These are phyloP conservation scores for Eleusine indica DNA, from an alignment of 176 grass and related monocot genomes.

Conservation along the genomic window DNA sequence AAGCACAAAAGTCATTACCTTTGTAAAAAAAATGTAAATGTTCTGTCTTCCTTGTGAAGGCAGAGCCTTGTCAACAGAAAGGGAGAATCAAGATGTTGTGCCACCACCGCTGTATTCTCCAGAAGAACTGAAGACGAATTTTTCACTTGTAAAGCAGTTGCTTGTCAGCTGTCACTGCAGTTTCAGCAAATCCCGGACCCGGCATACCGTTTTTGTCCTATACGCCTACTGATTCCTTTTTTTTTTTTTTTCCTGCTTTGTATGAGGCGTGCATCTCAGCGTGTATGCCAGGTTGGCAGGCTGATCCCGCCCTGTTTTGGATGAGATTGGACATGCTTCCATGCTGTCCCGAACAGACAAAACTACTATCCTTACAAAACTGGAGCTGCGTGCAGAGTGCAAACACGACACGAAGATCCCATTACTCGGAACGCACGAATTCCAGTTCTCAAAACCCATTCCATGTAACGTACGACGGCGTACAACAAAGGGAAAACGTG, in stretches of 20 bases:
- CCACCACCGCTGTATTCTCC: conserved; percentile 9
- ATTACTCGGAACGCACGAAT: conserved; percentile 40
- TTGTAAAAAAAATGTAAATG: conserved; percentile 36
- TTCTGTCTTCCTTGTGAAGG: conserved; percentile 15
- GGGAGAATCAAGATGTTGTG: background rate
- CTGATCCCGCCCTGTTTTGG: background rate
- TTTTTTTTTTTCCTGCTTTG: background rate
- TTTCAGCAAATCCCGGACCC: background rate
- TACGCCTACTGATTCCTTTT: background rate
- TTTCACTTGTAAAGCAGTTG: background rate
- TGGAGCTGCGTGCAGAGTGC: background rate
- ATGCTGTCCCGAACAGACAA: background rate
- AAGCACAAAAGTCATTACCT: conserved; percentile 43
- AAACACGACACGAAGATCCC: conserved; percentile 21
- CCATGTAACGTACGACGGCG: conserved; percentile 12
- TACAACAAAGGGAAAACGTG: conserved; percentile 31
- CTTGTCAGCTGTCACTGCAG: background rate
- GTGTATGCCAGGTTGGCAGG: background rate
- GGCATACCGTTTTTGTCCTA: background rate
- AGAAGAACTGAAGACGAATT: background rate
- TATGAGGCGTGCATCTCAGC: background rate
- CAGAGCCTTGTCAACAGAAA: background rate
- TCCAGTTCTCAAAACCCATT: conserved; percentile 27
- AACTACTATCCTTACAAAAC: background rate
- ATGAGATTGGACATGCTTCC: background rate